phyloP scores from a whole-genome alignment of 345 rosid species.

The Gossypium bickii region DNA sequence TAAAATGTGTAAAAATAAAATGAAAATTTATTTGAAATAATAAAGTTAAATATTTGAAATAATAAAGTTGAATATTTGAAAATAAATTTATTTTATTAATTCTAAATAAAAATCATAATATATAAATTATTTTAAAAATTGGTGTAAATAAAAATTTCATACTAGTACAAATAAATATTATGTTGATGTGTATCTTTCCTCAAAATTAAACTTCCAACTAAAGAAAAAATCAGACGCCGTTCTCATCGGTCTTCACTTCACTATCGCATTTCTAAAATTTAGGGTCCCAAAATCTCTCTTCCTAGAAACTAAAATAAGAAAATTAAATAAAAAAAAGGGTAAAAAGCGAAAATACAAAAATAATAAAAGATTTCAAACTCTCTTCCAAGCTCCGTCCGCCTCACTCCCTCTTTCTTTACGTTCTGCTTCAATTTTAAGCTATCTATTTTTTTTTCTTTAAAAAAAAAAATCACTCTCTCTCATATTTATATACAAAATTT shows the following conservation, averaged over 20 bases:
- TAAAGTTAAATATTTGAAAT: no score
- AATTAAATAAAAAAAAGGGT: not conserved
- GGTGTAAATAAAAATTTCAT: no score
- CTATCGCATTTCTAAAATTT: not conserved
- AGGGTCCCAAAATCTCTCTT: slow-evolving; percentile 6
- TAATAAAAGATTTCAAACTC: not conserved
- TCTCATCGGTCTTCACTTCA: not conserved
- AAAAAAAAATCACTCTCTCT: not conserved
- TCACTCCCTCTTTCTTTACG: slow-evolving; percentile 13
- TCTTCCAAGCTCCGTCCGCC: not conserved
- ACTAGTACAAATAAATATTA: no score
- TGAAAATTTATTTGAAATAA: no score
- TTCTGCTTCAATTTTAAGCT: slow-evolving; percentile 85
- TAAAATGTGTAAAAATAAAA: no score
- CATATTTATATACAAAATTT: slow-evolving; percentile 14
- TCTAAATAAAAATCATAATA: no score
- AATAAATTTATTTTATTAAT: no score
- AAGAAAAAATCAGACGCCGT: not conserved
- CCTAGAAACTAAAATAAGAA: not conserved
- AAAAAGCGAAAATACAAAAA: not conserved
- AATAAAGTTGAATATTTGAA: no score
- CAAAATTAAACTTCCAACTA: no score
- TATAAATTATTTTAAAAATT: no score
- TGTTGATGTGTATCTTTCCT: no score
- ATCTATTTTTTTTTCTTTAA: slow-evolving; percentile 23